phyloP scores from a whole-genome alignment of 179 eudicot genomes.

The Vitellaria paradoxa region DNA sequence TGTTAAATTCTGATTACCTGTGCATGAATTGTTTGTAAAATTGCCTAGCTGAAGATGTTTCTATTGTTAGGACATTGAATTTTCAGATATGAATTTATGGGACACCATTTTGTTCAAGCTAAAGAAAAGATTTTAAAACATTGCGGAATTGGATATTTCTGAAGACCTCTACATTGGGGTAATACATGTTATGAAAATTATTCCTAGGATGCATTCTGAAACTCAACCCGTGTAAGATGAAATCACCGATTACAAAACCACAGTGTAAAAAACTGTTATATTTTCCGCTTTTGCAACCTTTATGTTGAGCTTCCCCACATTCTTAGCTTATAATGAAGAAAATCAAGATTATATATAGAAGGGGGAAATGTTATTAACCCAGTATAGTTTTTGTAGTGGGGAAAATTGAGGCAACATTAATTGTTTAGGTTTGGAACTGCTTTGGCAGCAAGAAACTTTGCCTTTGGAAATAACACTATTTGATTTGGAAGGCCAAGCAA shows the following conservation, averaged over 20 bases:
- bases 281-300: too few relatives aligned
- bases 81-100: not conserved
- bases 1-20: not conserved
- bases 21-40: constrained; percentile 5
- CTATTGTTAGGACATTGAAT: not conserved
- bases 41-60: not conserved
- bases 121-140: not conserved
- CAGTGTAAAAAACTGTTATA: too few relatives aligned
- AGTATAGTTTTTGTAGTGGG: too few relatives aligned
- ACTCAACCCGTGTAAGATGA: too few relatives aligned
- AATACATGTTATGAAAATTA: too few relatives aligned
- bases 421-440: not conserved
- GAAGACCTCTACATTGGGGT: too few relatives aligned
- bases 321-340: too few relatives aligned
- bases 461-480: not conserved
- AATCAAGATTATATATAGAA: too few relatives aligned
- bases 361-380: too few relatives aligned
- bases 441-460: not conserved
- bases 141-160: not conserved
- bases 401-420: not conserved
- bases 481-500: not conserved
- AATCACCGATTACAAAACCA: too few relatives aligned
- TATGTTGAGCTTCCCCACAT: too few relatives aligned
- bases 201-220: too few relatives aligned
- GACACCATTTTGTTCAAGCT: not conserved